A percentile compares a stretch with the other conserved stretches of the same genome.
Conservation (phyloP, 2,329 filamentous ascomycete species). For the Gnomoniopsis smithogilvyi region DNA sequence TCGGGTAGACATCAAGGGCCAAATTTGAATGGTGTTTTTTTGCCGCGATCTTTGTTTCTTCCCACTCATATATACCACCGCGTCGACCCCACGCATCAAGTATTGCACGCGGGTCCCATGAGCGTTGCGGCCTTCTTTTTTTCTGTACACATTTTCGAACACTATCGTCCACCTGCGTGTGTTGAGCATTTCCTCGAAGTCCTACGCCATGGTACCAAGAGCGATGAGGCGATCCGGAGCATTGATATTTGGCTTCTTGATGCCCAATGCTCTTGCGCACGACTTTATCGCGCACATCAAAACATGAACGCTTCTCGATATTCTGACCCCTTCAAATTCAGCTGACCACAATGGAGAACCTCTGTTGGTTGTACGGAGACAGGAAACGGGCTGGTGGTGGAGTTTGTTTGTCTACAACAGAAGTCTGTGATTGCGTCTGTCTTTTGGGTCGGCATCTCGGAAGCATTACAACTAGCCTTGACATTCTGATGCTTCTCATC, state of each 20-base stretch:
- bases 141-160: constrained; percentile 2
- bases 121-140: not conserved
- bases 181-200: not conserved
- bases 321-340: not conserved
- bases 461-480: not conserved
- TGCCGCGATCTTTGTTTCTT: constrained; percentile 3
- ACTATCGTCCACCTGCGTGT: not conserved
- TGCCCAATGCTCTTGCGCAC: not conserved
- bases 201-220: not conserved
- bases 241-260: not conserved
- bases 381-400: not conserved
- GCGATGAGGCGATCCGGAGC: not conserved
- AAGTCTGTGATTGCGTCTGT: not conserved
- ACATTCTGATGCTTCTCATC: not conserved
- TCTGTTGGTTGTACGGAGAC: not conserved
- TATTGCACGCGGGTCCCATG: not conserved
- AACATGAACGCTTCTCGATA: not conserved
- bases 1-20: constrained; percentile 94
- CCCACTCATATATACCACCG: constrained; percentile 4
- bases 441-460: no score
- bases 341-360: not conserved
- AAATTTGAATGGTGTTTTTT: constrained; percentile 73
- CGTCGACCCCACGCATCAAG: not conserved
- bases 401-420: not conserved
- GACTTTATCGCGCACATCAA: not conserved